Evolutionary conservation across 768 basidiomycete species (phyloP), one percentile per base, ranked within the genome.

Genomic region (Agaricus bisporus): DNA sequence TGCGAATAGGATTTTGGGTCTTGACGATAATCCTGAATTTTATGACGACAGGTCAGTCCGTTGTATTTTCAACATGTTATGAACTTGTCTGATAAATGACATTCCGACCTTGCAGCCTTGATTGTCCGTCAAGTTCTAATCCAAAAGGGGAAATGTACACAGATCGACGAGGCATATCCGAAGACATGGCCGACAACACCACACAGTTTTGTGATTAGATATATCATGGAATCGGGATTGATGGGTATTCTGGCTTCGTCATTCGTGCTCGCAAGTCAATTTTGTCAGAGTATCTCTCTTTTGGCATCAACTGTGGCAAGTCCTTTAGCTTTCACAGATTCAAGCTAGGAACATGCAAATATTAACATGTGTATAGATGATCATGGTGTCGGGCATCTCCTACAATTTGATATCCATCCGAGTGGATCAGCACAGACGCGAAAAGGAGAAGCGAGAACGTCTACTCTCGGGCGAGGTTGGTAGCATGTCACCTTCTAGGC

Each of bases 291-390:
- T 15, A 18, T 15, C 12, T 32, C 18, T 43, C 5, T n/a, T 8
- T 18, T 44, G 10, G 50, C 50, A 14, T 43, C 50, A 1, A n/a
- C 50, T 9, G 18, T 43, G 41, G 50, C 43, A 43, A 51, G 50
- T 14, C 17, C 9, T 17, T 1, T 4, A 35, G 17, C 10, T 22
- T 36, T 17, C 20, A 15, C 20, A 8, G 8, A 32, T 3, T 32
- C 7, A 32, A 8, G 28, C 7, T 12, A 20, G 22, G 14, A 20
- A 29, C 26, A 9, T 32, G 8, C 18, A 25, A 22, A 22, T 22
- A 1, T 22, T 22, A 22, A 29, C 14, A 8, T 18, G 17, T 18
- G 15, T 22, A 12, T 35, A 51, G 50, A 43, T 51, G 42, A 51
- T 43, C n/a, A 15, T 43, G n/a, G 18, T 22, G 14, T 35, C 50